Evolutionary conservation across 1,284 basidiomycete genomes (phyloP).

Genomic region (Cryptococcus wingfieldii): DNA sequence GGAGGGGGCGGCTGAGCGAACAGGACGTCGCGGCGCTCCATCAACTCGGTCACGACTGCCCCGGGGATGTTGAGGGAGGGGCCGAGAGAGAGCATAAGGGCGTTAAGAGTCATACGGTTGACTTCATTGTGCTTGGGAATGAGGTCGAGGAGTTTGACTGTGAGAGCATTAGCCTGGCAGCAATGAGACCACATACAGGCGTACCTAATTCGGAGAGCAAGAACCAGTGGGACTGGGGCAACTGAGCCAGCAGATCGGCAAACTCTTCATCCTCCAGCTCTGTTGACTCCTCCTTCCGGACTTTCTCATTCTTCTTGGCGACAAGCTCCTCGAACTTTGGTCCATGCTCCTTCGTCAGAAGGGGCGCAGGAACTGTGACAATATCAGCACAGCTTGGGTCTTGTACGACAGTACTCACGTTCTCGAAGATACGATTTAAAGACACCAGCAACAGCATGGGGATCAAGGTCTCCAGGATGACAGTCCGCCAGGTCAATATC

Average conservation of each 20-base stretch:
- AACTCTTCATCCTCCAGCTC: constrained; percentile 21
- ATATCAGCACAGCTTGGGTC: constrained; percentile 1
- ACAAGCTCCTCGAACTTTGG: constrained; percentile 62
- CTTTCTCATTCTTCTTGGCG: constrained; percentile 5
- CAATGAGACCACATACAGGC: not conserved
- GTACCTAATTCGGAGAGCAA: constrained; percentile 44
- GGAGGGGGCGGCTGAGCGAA: constrained; percentile 32
- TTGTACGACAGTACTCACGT: constrained; percentile 36
- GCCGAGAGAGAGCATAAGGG: constrained; percentile 42
- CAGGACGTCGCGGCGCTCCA: constrained; percentile 27
- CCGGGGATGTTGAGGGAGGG: constrained; percentile 42
- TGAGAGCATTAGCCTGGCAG: not conserved
- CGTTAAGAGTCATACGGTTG: constrained; percentile 46
- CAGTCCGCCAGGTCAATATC: constrained; percentile 74
- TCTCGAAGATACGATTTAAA: constrained; percentile 54
- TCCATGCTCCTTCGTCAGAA: constrained; percentile 65
- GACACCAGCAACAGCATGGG: constrained; percentile 79
- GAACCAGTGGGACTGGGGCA: constrained; percentile 48
- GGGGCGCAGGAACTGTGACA: constrained; percentile 68
- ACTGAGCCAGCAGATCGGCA: constrained; percentile 20
- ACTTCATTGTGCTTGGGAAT: constrained; percentile 32
- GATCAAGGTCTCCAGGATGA: constrained; percentile 76
- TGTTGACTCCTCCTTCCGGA: constrained; percentile 6
- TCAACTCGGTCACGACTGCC: constrained; percentile 31
- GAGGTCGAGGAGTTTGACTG: constrained; percentile 40